Base-by-base conservation (phyloP, 129 eudicot species). In the Flaveria trinervia region DNA sequence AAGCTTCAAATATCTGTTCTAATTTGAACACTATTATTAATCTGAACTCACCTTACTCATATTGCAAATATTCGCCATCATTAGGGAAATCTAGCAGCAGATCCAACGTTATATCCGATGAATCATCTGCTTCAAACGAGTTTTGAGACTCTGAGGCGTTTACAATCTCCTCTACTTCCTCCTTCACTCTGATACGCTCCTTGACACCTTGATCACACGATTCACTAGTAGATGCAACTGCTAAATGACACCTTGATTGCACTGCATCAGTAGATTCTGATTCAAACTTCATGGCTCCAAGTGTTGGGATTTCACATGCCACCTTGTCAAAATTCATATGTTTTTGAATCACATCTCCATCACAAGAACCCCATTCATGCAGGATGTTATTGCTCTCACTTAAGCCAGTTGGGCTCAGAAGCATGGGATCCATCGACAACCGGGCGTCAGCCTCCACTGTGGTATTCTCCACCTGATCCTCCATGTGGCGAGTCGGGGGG, bases 21-120 rank as follows among this genome's bases (percentile, higher is more conserved):
- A 73, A 17, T 20, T 10, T 23, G 52, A 65, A 59, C 9, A 16
- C 45, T 78, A 41, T 84, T 83, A 56, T 28, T 76, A 49, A 13
- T 11, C 3, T 49, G 2, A 22, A 46, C 57, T 84, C 57, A 45
- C 77, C 82, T 77, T 85, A 75, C 46, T 75, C 77, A 68, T 85
- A 89, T 49, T 79, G 81, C 88, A 83, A 80, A 68, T 81, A 83
- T 56, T 83, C 84, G 1, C 80, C 88, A 68, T 74, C 84, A 1
- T 69, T 74, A 20, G 96, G 93, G 33, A 86, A 80, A 80, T 92
- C 98, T 7, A 89, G 75, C 54, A 92, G 73, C 70, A 89, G 70
- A 79, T 86, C 78, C 87, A 86, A 54, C 39, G 88, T 86, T 49
- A 88, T 68, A 68, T 89, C 91, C 0, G 89, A 78, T 33, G 83